Conservation (phyloP, 2,329 filamentous ascomycete genomes). For the Huntiella decipiens region DNA sequence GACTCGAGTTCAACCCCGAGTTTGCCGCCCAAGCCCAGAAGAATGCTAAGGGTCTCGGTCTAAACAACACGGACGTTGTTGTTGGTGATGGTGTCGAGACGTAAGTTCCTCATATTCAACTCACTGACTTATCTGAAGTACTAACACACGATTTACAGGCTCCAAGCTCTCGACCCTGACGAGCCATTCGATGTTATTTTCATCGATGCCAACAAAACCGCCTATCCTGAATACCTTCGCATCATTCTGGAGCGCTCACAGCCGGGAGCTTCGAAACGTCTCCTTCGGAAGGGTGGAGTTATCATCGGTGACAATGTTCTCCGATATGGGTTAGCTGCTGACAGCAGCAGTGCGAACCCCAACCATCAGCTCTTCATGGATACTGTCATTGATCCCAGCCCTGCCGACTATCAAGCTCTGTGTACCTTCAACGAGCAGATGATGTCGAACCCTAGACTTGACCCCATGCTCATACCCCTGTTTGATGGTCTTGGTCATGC, state of each 20-base stretch:
- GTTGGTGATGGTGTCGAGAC: slow-evolving; percentile 2
- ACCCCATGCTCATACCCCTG: slow-evolving; percentile 23
- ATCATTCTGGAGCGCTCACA: slow-evolving; percentile 26
- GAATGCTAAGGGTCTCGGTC: not conserved
- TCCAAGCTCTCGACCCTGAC: slow-evolving; percentile 18
- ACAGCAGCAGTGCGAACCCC: slow-evolving; percentile 21
- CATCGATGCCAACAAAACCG: slow-evolving; percentile 33
- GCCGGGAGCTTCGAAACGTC: slow-evolving; percentile 20
- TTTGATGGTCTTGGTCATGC: slow-evolving; percentile 25
- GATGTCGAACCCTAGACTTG: slow-evolving; percentile 18
- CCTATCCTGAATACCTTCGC: slow-evolving; percentile 29
- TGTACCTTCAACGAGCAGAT: slow-evolving; percentile 14
- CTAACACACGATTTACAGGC: slow-evolving; percentile 13
- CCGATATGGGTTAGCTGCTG: slow-evolving; percentile 27
- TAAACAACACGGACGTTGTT: slow-evolving; percentile 5
- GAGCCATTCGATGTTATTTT: slow-evolving; percentile 35
- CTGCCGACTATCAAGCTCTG: slow-evolving; percentile 12
- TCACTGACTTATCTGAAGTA: not conserved
- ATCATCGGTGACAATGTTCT: slow-evolving; percentile 37
- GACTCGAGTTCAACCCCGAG: slow-evolving; percentile 4
- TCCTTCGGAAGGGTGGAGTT: slow-evolving; percentile 29
- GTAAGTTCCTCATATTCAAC: not conserved
- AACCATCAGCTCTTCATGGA: slow-evolving; percentile 11
- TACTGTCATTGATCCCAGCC: slow-evolving; percentile 2
- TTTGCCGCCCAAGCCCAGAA: slow-evolving; percentile 1